Evolutionary conservation across 176 grass and related monocot species (phyloP).

Genomic region (Ampelocalamus luodianensis): DNA sequence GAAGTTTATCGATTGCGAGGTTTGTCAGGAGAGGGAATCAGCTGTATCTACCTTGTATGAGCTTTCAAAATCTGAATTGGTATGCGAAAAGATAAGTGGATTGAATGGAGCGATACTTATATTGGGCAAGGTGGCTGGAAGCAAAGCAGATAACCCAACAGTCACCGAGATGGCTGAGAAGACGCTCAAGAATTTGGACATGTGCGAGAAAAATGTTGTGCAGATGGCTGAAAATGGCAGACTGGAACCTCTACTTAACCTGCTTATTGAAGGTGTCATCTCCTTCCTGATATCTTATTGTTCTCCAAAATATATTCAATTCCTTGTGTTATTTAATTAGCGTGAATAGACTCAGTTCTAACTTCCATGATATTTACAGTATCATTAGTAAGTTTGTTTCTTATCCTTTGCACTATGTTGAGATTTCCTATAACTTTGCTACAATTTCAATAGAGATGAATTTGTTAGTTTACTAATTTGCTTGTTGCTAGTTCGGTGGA

Average conservation of each 20-base stretch:
- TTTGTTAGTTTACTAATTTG: background rate
- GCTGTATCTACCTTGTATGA: slow-evolving; percentile 63
- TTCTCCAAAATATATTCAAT: background rate
- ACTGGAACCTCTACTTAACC: slow-evolving; percentile 64
- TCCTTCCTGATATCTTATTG: background rate
- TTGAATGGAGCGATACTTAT: slow-evolving; percentile 66
- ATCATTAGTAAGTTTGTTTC: background rate
- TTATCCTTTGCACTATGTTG: background rate
- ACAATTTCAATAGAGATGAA: background rate
- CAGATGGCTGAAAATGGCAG: slow-evolving; percentile 81
- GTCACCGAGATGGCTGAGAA: slow-evolving; percentile 51
- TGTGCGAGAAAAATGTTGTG: slow-evolving; percentile 55
- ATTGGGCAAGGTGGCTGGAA: slow-evolving; percentile 52
- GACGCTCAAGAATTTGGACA: slow-evolving; percentile 62
- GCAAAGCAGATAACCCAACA: slow-evolving; percentile 35
- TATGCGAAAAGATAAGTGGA: slow-evolving; percentile 57
- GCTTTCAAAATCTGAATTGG: slow-evolving; percentile 58
- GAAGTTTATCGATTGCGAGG: slow-evolving; percentile 63
- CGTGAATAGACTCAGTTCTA: background rate
- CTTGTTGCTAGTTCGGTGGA: background rate
- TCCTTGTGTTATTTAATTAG: background rate
- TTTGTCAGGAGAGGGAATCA: slow-evolving; percentile 59
- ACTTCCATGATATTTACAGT: background rate
- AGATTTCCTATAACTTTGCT: background rate
- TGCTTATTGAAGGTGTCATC: slow-evolving; percentile 64